Percentiles rank a stretch among this genome's conserved stretches.
phyloP scores from a whole-genome alignment of 768 basidiomycete genomes.

The Russula sp. region DNA sequence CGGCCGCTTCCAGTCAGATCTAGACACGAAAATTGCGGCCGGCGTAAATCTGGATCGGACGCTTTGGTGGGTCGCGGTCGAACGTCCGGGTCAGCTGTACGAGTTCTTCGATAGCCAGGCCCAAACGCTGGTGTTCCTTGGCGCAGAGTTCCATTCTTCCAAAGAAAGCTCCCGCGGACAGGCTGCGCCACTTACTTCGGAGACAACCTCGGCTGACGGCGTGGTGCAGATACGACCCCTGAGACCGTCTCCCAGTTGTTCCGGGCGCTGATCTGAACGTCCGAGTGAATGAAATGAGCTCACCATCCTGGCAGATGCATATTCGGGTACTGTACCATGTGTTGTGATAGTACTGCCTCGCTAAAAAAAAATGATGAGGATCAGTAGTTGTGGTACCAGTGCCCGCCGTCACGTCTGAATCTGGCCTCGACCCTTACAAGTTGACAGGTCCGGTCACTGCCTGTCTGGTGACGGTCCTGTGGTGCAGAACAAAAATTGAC shows the following conservation, averaged over 20 bases:
- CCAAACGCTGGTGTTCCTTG: neutral
- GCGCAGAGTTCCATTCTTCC: neutral
- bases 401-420: neutral
- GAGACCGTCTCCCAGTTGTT: neutral
- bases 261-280: slow-evolving; percentile 7
- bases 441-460: slow-evolving; percentile 1
- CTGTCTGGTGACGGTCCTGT: slow-evolving; percentile 2
- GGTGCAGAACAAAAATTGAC: neutral
- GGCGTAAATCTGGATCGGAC: slow-evolving; percentile 32
- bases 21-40: slow-evolving; percentile 48
- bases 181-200: neutral
- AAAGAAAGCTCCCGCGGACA: slow-evolving; percentile 2
- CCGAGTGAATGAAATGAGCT: neutral
- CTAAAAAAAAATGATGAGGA: neutral
- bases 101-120: neutral
- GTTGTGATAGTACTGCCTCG: neutral
- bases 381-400: neutral
- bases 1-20: slow-evolving; percentile 27
- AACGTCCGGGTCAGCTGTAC: neutral
- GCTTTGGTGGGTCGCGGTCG: neutral
- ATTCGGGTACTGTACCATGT: neutral
- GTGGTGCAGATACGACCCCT: neutral
- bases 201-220: neutral
- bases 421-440: neutral
- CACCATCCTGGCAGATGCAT: neutral